phyloP scores from a whole-genome alignment of 257 asterid species.

The Ajuga chamaepitys region DNA sequence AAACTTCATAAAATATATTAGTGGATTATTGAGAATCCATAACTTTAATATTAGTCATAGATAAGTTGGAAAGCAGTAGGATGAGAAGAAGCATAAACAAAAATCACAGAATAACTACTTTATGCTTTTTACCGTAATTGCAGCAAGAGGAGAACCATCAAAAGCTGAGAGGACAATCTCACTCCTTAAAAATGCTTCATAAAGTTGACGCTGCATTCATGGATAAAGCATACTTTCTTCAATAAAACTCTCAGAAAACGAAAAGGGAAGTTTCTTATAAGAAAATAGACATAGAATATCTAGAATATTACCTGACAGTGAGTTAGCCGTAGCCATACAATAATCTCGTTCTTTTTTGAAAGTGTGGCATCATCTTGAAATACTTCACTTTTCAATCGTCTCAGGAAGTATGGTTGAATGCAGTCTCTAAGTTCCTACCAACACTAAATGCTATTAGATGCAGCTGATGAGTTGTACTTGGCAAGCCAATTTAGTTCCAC shows the following conservation, averaged over 20 bases:
- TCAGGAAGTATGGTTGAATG: conserved; percentile 84
- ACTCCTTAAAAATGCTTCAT: conserved; percentile 88
- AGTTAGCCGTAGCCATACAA: conserved; percentile 85
- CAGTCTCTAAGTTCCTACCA: conserved; percentile 71
- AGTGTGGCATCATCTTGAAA: conserved; percentile 48
- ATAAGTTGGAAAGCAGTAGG: neutral
- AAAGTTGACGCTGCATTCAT: conserved; percentile 66
- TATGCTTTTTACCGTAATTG: conserved; percentile 63
- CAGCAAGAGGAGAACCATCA: conserved; percentile 96
- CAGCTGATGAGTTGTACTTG: conserved; percentile 4
- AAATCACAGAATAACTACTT: neutral
- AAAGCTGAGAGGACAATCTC: conserved; percentile 88
- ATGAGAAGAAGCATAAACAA: neutral
- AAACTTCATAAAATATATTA: neutral
- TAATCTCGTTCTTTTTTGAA: conserved; percentile 87
- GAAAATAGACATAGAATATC: neutral
- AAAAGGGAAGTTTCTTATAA: neutral
- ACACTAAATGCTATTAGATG: conserved; percentile 14
- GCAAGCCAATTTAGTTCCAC: neutral
- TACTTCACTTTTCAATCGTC: conserved; percentile 92
- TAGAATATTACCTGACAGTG: conserved; percentile 61
- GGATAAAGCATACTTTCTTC: neutral
- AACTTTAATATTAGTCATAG: neutral
- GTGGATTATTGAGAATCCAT: neutral
- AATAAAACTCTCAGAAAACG: neutral